Conservation (phyloP, 148 eudicot species). For the Silene uniflora region DNA sequence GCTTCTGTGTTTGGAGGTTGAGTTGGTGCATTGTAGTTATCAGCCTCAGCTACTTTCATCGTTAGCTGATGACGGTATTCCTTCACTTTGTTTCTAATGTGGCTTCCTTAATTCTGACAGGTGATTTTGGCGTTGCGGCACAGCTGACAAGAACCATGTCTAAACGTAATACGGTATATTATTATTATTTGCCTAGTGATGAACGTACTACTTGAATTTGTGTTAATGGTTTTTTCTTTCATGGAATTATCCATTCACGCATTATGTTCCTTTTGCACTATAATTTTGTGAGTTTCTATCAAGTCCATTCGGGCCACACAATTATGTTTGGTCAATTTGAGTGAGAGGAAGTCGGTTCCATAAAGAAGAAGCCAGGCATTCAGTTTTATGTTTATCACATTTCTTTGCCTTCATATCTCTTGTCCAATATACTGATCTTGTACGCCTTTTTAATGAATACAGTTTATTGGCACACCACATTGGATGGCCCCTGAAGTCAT, state of each 20-base stretch:
- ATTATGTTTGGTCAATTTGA: not conserved
- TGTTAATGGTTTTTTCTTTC: not conserved
- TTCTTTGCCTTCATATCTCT: not conserved
- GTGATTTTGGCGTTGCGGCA: constrained; percentile 99
- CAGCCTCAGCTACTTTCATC: not conserved
- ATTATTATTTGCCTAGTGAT: constrained; percentile 3
- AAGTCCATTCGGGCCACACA: not conserved
- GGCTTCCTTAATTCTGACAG: constrained; percentile 37
- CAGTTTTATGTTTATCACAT: not conserved
- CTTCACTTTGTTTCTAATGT: constrained; percentile 17
- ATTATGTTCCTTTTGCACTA: not conserved
- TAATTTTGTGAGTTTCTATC: not conserved
- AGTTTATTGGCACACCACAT: constrained; percentile 99
- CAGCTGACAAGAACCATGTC: constrained; percentile 99
- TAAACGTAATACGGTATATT: constrained; percentile 86
- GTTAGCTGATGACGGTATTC: not conserved
- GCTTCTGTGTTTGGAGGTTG: not conserved
- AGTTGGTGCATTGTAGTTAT: not conserved
- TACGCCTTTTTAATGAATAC: constrained; percentile 16
- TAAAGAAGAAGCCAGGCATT: not conserved
- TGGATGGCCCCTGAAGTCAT: constrained; percentile 99
- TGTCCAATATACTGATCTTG: not conserved
- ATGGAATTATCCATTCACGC: not conserved
- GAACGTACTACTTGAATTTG: not conserved
- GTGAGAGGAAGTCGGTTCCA: not conserved